These are phyloP conservation scores for Inga leiocalycina DNA, from an alignment of 306 rosid genomes.

Conservation along the genomic window DNA sequence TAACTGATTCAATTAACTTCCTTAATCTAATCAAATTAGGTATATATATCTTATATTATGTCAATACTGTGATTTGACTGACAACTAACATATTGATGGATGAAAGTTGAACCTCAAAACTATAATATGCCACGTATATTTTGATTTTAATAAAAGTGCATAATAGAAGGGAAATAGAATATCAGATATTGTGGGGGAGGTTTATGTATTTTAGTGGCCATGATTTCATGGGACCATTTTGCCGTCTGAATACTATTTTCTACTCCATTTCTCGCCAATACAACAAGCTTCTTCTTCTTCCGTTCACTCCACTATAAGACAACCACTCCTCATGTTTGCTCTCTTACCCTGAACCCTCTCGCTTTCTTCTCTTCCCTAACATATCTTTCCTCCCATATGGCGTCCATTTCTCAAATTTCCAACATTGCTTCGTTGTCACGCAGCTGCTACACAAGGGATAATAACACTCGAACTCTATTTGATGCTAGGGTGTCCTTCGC, in stretches of 20 bases:
- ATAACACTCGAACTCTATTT: not conserved
- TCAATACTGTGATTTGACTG: too few species aligned
- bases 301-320: not conserved
- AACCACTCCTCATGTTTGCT: not conserved
- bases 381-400: slow-evolving; percentile 40
- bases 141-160: too few species aligned
- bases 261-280: not conserved
- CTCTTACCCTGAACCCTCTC: not conserved
- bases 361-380: not conserved
- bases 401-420: slow-evolving; percentile 33
- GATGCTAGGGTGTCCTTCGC: not conserved
- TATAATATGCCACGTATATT: too few species aligned
- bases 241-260: slow-evolving; percentile 25
- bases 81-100: too few species aligned
- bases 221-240: not conserved
- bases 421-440: slow-evolving; percentile 25
- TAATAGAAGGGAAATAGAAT: too few species aligned
- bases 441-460: not conserved
- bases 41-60: too few species aligned
- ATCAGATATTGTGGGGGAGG: too few species aligned
- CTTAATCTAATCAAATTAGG: too few species aligned
- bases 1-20: too few species aligned
- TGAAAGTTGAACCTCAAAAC: too few species aligned
- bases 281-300: not conserved
- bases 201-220: not conserved